Conservation (phyloP, 75 land plant species). For the Azolla pinnata region DNA sequence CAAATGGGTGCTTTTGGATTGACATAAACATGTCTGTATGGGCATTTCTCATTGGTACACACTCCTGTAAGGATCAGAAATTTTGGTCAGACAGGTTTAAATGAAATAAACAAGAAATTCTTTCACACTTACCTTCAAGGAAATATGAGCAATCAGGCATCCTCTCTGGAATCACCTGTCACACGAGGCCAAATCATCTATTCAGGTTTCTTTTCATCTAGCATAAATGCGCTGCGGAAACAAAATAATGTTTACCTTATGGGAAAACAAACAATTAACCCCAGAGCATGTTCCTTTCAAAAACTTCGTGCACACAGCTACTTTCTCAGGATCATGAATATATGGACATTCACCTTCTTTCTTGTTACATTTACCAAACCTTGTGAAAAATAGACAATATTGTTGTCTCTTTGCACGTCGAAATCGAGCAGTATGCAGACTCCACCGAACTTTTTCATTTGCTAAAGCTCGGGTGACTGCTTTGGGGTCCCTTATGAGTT, state of each 20-base stretch:
- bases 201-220: too few species aligned
- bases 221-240: too few species aligned
- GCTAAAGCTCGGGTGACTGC: constrained; percentile 68
- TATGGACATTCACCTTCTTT: constrained; percentile 81
- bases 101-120: background rate
- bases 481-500: constrained; percentile 89
- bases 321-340: constrained; percentile 85
- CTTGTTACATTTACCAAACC: constrained; percentile 93
- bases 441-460: constrained; percentile 94
- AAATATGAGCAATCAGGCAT: constrained; percentile 98
- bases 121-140: constrained; percentile 49
- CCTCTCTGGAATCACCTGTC: constrained; percentile 94
- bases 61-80: constrained; percentile 48
- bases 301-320: constrained; percentile 91
- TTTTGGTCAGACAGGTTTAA: background rate
- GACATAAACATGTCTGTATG: constrained; percentile 94
- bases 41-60: constrained; percentile 75
- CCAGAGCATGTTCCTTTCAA: constrained; percentile 74
- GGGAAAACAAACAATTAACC: constrained; percentile 68
- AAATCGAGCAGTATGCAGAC: constrained; percentile 75
- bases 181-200: too few species aligned
- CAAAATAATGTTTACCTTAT: too few species aligned
- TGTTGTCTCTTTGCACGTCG: constrained; percentile 63
- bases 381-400: constrained; percentile 83
- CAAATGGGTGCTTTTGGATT: constrained; percentile 79